Conservation (phyloP, 305 asterid species). For the Salvia sclarea region DNA sequence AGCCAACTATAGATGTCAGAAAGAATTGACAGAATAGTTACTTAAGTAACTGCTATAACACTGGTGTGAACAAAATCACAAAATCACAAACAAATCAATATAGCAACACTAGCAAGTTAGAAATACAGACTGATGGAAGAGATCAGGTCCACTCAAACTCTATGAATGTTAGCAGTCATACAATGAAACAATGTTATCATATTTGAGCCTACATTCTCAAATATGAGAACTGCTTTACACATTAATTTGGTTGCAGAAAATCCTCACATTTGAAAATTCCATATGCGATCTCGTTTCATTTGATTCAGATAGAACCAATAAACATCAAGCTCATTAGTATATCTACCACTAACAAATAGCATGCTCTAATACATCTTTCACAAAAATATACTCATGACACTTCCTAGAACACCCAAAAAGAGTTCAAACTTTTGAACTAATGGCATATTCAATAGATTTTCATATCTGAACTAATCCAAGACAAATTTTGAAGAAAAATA, state of each 20-base stretch:
- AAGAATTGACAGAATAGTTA: not conserved
- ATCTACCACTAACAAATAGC: not conserved
- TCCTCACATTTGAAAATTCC: not conserved
- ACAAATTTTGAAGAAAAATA: not conserved
- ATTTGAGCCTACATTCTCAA: too few relatives aligned
- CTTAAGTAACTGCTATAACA: not conserved
- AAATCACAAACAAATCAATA: not conserved
- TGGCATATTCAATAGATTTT: not conserved
- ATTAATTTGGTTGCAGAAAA: not conserved
- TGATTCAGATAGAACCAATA: not conserved
- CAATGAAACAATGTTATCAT: too few relatives aligned
- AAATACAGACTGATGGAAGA: not conserved
- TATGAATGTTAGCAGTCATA: too few relatives aligned
- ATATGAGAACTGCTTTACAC: not conserved
- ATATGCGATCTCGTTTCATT: not conserved
- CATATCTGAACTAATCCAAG: not conserved
- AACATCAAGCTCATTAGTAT: not conserved
- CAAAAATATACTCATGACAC: slow-evolving; percentile 1
- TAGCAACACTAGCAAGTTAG: not conserved
- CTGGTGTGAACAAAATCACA: not conserved
- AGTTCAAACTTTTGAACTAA: not conserved
- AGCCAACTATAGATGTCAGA: not conserved
- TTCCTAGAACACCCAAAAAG: not conserved
- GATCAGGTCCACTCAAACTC: too few relatives aligned
- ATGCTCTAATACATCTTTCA: not conserved